These are phyloP conservation scores for Botrytis hyacinthi DNA, from an alignment of 2,329 filamentous ascomycete genomes.

Conservation along the genomic window DNA sequence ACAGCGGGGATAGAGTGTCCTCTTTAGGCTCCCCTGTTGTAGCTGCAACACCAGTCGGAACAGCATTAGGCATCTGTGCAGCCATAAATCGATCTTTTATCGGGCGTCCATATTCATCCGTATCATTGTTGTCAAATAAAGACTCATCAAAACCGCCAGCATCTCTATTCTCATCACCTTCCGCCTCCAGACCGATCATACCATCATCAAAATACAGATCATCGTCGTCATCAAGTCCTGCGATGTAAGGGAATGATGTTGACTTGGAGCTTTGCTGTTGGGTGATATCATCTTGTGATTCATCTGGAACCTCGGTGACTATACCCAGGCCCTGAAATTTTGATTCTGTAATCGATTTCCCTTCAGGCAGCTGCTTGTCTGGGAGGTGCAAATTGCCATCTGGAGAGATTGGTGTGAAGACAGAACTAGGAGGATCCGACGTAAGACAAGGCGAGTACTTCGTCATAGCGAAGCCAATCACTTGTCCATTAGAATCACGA, in stretches of 20 bases:
- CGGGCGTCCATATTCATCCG: conserved; percentile 59
- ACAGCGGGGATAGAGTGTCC: not conserved
- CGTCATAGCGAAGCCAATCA: conserved; percentile 54
- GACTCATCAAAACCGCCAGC: conserved; percentile 66
- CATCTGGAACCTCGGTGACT: conserved; percentile 19
- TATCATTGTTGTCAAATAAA: conserved; percentile 68
- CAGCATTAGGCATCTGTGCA: conserved; percentile 26
- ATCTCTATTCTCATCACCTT: conserved; percentile 46
- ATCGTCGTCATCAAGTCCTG: conserved; percentile 32
- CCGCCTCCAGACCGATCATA: conserved; percentile 55
- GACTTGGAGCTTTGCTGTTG: conserved; percentile 4
- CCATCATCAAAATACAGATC: conserved; percentile 66
- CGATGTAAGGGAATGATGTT: conserved; percentile 23
- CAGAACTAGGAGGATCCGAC: conserved; percentile 6
- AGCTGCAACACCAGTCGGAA: conserved; percentile 25
- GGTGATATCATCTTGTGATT: conserved; percentile 10
- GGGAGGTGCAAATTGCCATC: conserved; percentile 13
- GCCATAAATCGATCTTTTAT: conserved; percentile 44
- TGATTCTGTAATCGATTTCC: not conserved
- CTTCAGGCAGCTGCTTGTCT: conserved; percentile 4
- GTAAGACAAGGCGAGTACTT: conserved; percentile 34
- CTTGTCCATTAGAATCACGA: conserved; percentile 52
- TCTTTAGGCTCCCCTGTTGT: not conserved
- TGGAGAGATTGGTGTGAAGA: conserved; percentile 27
- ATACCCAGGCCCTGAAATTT: conserved; percentile 30